phyloP scores from a whole-genome alignment of 2,329 filamentous ascomycete species.

The Aureobasidium sp. region DNA sequence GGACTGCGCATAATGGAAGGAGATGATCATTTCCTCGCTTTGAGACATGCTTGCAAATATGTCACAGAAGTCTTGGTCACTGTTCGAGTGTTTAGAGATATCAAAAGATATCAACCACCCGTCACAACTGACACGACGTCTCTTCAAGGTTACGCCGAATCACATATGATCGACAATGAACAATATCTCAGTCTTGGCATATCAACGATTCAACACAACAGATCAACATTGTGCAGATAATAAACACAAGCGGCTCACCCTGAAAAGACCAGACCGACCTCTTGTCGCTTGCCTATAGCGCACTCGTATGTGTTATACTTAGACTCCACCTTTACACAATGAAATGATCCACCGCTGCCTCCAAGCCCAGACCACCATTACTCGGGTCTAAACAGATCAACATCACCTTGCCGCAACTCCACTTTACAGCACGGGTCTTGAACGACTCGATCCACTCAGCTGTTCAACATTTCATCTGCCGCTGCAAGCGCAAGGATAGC shows the following conservation, averaged over 20 bases:
- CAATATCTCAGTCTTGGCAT: constrained; percentile 1
- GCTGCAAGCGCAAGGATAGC: neutral
- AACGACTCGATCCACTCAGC: neutral
- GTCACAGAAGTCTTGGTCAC: neutral
- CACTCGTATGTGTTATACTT: neutral
- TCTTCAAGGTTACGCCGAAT: constrained; percentile 1
- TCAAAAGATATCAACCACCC: neutral
- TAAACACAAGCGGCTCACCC: neutral
- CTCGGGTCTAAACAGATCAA: constrained; percentile 6
- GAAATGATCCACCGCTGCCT: neutral
- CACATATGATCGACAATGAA: neutral
- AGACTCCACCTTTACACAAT: neutral
- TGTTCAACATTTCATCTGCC: no score
- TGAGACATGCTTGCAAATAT: constrained; percentile 18
- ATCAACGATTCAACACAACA: neutral
- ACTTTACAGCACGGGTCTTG: neutral
- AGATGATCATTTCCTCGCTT: constrained; percentile 41
- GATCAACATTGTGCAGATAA: neutral
- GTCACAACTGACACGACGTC: neutral
- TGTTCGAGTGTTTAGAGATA: neutral
- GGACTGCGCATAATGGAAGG: constrained; percentile 61
- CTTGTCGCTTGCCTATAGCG: neutral
- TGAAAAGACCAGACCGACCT: no score
- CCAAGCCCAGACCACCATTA: neutral
- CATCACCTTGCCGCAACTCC: constrained; percentile 9